A percentile compares a stretch with the other conserved stretches of the same genome.
Conservation (phyloP, 1,284 basidiomycete genomes). For the Rhodotorula sp. region DNA sequence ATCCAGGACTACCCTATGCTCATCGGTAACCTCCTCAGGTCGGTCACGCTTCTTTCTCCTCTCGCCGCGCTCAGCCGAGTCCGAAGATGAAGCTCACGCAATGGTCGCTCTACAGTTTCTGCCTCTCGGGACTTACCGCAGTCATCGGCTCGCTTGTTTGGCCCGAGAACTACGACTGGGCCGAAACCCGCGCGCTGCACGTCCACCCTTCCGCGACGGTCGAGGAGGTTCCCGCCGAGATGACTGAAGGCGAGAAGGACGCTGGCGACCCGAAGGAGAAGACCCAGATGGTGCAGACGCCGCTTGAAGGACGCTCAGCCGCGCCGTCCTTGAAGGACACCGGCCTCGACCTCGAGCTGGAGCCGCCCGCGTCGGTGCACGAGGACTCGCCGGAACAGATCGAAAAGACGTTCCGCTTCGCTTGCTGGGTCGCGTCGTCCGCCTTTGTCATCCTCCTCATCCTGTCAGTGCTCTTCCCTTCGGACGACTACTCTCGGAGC, state of each 20-base stretch:
- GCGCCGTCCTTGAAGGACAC: slow-evolving; percentile 7
- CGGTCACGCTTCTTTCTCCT: not conserved
- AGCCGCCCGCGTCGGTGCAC: slow-evolving; percentile 48
- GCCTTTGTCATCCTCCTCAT: slow-evolving; percentile 53
- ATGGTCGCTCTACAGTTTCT: not conserved
- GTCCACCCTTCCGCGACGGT: not conserved
- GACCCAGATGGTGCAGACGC: slow-evolving; percentile 41
- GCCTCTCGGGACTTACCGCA: slow-evolving; percentile 67
- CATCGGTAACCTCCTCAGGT: slow-evolving; percentile 26
- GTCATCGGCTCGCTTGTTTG: slow-evolving; percentile 62
- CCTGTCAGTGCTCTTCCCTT: slow-evolving; percentile 41
- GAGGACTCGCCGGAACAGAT: slow-evolving; percentile 60
- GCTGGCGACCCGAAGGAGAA: slow-evolving; percentile 51
- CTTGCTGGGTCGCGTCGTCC: slow-evolving; percentile 65
- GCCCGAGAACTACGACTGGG: slow-evolving; percentile 78
- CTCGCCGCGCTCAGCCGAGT: too few relatives aligned
- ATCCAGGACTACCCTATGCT: slow-evolving; percentile 47
- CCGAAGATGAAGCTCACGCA: not conserved
- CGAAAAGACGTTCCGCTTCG: slow-evolving; percentile 70
- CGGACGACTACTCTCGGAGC: not conserved
- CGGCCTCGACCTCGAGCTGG: slow-evolving; percentile 51
- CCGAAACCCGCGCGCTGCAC: slow-evolving; percentile 62
- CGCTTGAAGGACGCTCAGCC: not conserved
- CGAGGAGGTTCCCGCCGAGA: slow-evolving; percentile 32
- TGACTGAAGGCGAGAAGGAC: not conserved